Evolutionary conservation across 1,284 basidiomycete genomes (phyloP), one percentile per base, ranked within the genome.

Genomic region (Xerocomus amazonicus): DNA sequence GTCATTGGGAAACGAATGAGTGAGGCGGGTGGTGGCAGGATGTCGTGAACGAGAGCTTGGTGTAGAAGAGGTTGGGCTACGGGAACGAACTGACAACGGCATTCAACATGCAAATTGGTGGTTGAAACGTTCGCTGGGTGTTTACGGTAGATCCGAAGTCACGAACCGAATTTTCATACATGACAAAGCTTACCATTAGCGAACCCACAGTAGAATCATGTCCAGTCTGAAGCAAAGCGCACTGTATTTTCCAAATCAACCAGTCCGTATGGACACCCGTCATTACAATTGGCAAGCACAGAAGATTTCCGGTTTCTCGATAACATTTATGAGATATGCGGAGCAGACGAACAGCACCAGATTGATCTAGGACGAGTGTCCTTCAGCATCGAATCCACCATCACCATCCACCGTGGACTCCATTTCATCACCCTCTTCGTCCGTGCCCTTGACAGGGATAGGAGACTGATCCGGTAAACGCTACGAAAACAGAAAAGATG

Each of bases 391-490:
- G 4, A n/a, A 41, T 17, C 3, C n/a, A 29, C 10, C 12, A 12
- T 31, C 29, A 32, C 6, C 12, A 31, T 17, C 16, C 13, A 4
- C 36, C 19, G 59, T 52, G 19, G 51, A 46, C 17, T 60, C 62
- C 9, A 0, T 26, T 6, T 59, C 53, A 9, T 56, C 51, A 3
- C 56, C 54, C 7, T 56, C 59, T 16, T 36, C 55, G 12, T 61
- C 60, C n/a, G 43, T 50, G 6, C 44, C 47, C 28, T 57, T 70
- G 34, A 75, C 67, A 33, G 76, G 72, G 38, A 90, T 67, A 16
- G 78, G 72, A 6, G 80, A 73, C 61, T 90, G 87, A 29, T 70
- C 75, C 10, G 76, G 70, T 39, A 89, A 57, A 46, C 87, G 79
- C 86, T 89, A 9, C 12, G n/a, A n/a, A n/a, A n/a, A n/a, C n/a